Base-by-base conservation (phyloP, 2,329 filamentous ascomycete species). In the Sordariomycetes sp. region DNA sequence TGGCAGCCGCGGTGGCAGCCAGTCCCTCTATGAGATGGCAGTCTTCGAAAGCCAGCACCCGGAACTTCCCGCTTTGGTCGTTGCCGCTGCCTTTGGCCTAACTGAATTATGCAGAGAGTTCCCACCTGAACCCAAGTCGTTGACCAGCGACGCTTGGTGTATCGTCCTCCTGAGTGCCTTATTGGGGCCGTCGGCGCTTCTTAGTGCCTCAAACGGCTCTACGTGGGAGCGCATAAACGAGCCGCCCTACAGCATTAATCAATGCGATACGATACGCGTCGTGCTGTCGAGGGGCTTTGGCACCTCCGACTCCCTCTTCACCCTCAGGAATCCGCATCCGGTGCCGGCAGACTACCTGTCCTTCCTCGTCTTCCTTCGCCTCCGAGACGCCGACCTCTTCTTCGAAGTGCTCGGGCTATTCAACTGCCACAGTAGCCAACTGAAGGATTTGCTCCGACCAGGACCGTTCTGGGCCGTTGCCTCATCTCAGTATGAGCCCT, bases 211-310 rank as follows among this genome's bases (percentile, higher is more conserved):
- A 10, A 24, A 34, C 4, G 8, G 42, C 34, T 39, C 51, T 8
- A 20, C 25, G 13, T 57, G 56, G 51, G 56, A 57, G 20, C 42
- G 55, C 28, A 56, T 56, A 25, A 57, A 54, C 51, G 42, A 54
- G 28, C 56, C 56, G 25, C 51, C 56, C 1, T 45, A 32, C 20
- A 53, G 52, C n/a, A 32, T 57, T 12, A 22, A 25, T 17, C 52
- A 54, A 20, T 50, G 35, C 1, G 24, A 42, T 8, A 28, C 51
- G n/a, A 13, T 57, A 17, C 56, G 51, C 24, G 24, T 45, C 12
- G 24, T 52, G 34, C 22, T 45, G 20, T 17, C 13, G 15, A 17
- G 13, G 20, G 24, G 28, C 34, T 32, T 28, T 13, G 22, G 24
- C 25, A 42, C 28, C 17, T 15, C 39, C 3, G 13, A 36, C 13